These are phyloP conservation scores for Stagonosporopsis chrysanthemi DNA, from an alignment of 2,329 filamentous ascomycete genomes.

Conservation along the genomic window DNA sequence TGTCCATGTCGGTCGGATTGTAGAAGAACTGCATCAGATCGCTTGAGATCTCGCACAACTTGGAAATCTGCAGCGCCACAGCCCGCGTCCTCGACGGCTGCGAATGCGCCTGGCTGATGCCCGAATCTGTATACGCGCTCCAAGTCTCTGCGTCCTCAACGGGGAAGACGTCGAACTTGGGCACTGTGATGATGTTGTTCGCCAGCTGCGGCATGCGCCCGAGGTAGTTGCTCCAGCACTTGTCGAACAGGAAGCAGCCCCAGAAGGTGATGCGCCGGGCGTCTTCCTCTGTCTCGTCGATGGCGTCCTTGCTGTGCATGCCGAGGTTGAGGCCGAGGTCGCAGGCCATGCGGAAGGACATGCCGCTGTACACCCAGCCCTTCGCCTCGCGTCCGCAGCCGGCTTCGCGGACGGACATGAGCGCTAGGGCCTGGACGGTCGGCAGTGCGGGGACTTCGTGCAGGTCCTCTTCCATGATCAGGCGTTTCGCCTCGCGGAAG, in stretches of 20 bases:
- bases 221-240: constrained; percentile 98
- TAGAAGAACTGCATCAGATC: constrained; percentile 92
- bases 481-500: constrained; percentile 88
- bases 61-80: constrained; percentile 73
- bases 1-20: constrained; percentile 72
- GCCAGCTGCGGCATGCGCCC: constrained; percentile 89
- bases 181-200: constrained; percentile 78
- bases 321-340: constrained; percentile 90
- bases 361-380: constrained; percentile 97
- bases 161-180: constrained; percentile 90
- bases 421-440: constrained; percentile 88
- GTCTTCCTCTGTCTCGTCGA: constrained; percentile 86
- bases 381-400: constrained; percentile 93
- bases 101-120: constrained; percentile 73
- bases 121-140: constrained; percentile 87
- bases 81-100: constrained; percentile 86
- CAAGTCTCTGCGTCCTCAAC: constrained; percentile 85
- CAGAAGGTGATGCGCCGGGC: constrained; percentile 92
- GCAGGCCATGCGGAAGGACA: constrained; percentile 97
- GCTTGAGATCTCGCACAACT: constrained; percentile 90
- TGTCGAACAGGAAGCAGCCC: constrained; percentile 98
- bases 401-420: constrained; percentile 97
- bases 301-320: constrained; percentile 62
- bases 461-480: constrained; percentile 90
- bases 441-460: constrained; percentile 88